These are phyloP conservation scores for Lactarius tabidus DNA, from an alignment of 768 basidiomycete species.

Conservation along the genomic window DNA sequence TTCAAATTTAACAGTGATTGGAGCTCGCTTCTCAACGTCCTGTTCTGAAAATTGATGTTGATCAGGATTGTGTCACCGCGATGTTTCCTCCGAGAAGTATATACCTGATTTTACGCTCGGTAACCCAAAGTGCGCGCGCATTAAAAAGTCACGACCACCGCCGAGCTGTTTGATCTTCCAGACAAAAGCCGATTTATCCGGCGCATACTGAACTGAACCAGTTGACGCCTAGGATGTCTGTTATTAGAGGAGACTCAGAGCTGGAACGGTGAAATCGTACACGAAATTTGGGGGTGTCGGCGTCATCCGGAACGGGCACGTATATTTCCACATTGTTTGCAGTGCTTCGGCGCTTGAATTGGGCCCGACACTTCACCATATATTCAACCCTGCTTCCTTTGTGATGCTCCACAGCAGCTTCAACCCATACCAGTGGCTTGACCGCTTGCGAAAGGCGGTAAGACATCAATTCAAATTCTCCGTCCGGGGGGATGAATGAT, in stretches of 20 bases:
- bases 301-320: conserved; percentile 98
- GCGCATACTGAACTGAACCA: conserved; percentile 93
- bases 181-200: conserved; percentile 96
- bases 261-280: conserved; percentile 41
- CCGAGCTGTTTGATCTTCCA: conserved; percentile 99
- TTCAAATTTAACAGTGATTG: conserved; percentile 96
- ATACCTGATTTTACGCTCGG: conserved; percentile 88
- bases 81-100: not conserved
- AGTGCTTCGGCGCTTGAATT: conserved; percentile 94
- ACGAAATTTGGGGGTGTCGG: conserved; percentile 95
- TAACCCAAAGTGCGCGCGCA: conserved; percentile 97
- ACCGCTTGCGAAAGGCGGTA: conserved; percentile 96
- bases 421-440: conserved; percentile 96
- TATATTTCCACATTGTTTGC: conserved; percentile 99
- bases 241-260: not conserved
- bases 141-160: conserved; percentile 92
- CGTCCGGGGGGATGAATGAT: conserved; percentile 98
- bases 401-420: conserved; percentile 93
- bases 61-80: not conserved
- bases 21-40: conserved; percentile 85
- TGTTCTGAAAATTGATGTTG: conserved; percentile 40
- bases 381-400: conserved; percentile 92
- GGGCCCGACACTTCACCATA: conserved; percentile 93
- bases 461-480: conserved; percentile 98
- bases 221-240: conserved; percentile 72